These are phyloP conservation scores for Podila epigama DNA, from an alignment of 192 early-diverging fungal genomes.

Conservation along the genomic window DNA sequence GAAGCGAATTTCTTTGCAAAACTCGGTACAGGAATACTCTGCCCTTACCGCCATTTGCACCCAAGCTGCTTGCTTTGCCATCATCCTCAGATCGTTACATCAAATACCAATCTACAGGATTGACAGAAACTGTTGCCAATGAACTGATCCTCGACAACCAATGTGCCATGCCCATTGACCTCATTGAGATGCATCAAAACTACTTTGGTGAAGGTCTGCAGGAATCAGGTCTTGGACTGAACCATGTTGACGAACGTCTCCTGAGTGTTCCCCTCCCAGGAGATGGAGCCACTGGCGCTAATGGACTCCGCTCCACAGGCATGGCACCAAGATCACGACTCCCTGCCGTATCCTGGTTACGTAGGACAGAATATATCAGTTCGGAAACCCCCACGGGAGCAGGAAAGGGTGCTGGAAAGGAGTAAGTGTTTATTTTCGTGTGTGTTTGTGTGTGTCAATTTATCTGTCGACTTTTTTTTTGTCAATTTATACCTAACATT, in stretches of 20 bases:
- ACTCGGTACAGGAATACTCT: slow-evolving; percentile 60
- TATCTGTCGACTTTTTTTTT: background rate
- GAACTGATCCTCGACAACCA: slow-evolving; percentile 54
- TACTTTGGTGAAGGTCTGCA: slow-evolving; percentile 54
- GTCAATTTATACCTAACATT: background rate
- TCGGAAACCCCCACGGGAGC: slow-evolving; percentile 52
- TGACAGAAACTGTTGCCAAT: slow-evolving; percentile 54
- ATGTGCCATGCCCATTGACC: slow-evolving; percentile 54
- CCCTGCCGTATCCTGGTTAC: slow-evolving; percentile 58
- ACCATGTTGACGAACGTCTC: slow-evolving; percentile 13
- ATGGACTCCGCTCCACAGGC: slow-evolving; percentile 5
- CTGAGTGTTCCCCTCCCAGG: slow-evolving; percentile 8
- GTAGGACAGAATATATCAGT: slow-evolving; percentile 64
- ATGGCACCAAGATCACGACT: slow-evolving; percentile 14
- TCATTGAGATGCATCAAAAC: slow-evolving; percentile 49
- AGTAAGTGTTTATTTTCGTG: slow-evolving; percentile 10
- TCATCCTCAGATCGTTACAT: slow-evolving; percentile 53
- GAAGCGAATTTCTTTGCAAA: slow-evolving; percentile 56
- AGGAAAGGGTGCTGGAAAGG: slow-evolving; percentile 34
- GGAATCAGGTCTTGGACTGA: slow-evolving; percentile 5
- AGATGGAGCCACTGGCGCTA: background rate
- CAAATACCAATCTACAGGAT: slow-evolving; percentile 52
- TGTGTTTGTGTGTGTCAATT: background rate
- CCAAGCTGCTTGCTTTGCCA: slow-evolving; percentile 54
- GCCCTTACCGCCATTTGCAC: slow-evolving; percentile 55